Base-by-base conservation (phyloP, 257 asterid genomes). In the Mitragyna speciosa region DNA sequence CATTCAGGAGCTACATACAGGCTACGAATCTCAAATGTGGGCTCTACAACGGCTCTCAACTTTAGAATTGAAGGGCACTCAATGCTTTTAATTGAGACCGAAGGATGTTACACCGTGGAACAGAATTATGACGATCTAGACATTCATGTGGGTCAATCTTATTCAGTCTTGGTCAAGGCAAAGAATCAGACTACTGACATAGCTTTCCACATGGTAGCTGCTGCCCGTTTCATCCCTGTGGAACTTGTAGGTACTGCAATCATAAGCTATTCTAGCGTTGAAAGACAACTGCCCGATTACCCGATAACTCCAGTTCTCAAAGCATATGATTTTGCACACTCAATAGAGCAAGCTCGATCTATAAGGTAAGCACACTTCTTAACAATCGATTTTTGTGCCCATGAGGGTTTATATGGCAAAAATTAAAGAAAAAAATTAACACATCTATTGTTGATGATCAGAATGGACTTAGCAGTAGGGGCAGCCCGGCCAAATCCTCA, bases 81-180 rank as follows among this genome's bases (percentile, higher is more conserved):
- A 11, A 74, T 86, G 85, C 16, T 78, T 58, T 70, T 86, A 30
- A 83, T 86, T 74, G 87, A 86, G 80, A 83, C 87, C 1, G 85
- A 86, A 83, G 87, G 89, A 49, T 39, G 85, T 3, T 81, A 86
- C 59, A 78, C 87, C 9, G 0, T 72, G 39, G 76, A 81, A 78
- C 74, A 79, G n/a, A 72, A 72, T 72, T 78, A 81, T 12, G 66
- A 81, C 1, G 73, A 64, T 73, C 36, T 81, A 16, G 87, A 86
- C 83, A 48, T 86, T 78, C 89, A 81, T 73, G 89, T 83, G 28
- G 87, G 87, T 3, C 85, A 86, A 74, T 83, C 87, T 54, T 83
- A 73, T 68, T 81, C 85, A 1, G 87, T 86, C 72, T 51, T 83
- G 76, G 84, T 86, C 41, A 83, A 64, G 6, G 82, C 87, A 16